Evolutionary conservation across 2,329 filamentous ascomycete species (phyloP).

Genomic region (Dactylella cylindrospora): DNA sequence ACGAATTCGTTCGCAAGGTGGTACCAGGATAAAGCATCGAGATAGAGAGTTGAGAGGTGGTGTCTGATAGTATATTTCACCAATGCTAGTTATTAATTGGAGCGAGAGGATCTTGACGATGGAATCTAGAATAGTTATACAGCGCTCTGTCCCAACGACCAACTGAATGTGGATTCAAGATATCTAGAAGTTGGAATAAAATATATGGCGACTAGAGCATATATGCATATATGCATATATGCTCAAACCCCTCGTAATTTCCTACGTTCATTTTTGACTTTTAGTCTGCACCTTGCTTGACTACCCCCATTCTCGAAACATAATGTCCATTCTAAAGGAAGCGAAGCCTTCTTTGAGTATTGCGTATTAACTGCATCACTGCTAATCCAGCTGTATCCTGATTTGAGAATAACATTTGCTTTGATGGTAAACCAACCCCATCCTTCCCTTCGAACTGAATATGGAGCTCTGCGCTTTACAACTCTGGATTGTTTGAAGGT

Average conservation of each 20-base stretch:
- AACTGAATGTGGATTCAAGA: no score
- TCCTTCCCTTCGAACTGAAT: conserved; percentile 53
- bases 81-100: no score
- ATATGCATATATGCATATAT: no score
- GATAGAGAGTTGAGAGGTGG: no score
- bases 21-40: no score
- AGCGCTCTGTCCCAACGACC: no score
- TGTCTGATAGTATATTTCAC: no score
- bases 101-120: no score
- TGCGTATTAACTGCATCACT: conserved; percentile 51
- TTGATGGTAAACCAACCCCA: conserved; percentile 55
- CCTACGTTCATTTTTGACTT: conserved; percentile 51
- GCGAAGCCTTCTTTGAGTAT: conserved; percentile 50
- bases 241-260: conserved; percentile 4
- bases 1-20: no score
- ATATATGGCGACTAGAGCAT: no score
- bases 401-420: conserved; percentile 53
- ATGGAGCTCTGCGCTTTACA: conserved; percentile 52
- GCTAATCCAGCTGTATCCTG: conserved; percentile 55
- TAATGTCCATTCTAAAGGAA: conserved; percentile 54
- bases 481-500: conserved; percentile 53
- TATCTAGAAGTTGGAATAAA: no score
- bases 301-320: conserved; percentile 54
- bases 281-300: conserved; percentile 53
- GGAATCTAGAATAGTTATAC: no score